Conservation (phyloP, 495 filamentous ascomycete genomes). For the Schizothecium vesticola region DNA sequence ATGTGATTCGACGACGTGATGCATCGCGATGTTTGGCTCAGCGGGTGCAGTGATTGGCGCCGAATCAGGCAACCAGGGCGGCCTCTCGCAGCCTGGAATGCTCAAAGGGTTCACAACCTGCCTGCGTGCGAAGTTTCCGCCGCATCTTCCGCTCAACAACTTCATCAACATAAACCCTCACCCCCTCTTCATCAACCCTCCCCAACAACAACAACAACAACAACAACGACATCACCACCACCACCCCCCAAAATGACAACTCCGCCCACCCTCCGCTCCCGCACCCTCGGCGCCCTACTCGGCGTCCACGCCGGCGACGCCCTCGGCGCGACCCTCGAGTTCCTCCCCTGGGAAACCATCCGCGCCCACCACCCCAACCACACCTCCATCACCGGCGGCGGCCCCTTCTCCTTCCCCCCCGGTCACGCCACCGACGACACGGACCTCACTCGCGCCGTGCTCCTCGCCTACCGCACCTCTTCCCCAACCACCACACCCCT, state of each 20-base stretch:
- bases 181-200: not conserved
- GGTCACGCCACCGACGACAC: constrained; percentile 23
- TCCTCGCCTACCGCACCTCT: constrained; percentile 21
- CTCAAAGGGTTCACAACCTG: not conserved
- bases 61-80: not conserved
- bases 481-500: not conserved
- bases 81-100: not conserved
- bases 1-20: not conserved
- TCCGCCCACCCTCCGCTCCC: constrained; percentile 7
- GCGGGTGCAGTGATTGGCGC: not conserved
- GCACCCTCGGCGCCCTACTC: constrained; percentile 29
- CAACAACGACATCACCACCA: not conserved
- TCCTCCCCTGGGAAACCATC: constrained; percentile 23
- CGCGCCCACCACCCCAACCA: constrained; percentile 13
- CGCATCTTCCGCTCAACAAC: not conserved
- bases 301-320: constrained; percentile 32
- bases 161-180: not conserved
- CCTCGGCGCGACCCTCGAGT: constrained; percentile 31
- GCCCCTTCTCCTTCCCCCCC: constrained; percentile 22
- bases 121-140: not conserved
- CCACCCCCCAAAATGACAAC: constrained; percentile 8
- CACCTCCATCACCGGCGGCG: constrained; percentile 24
- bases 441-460: constrained; percentile 13
- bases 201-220: too few species aligned
- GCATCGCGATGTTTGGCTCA: not conserved